These are phyloP conservation scores for Hymenochaete sp. DNA, from an alignment of 1,284 basidiomycete genomes.

Conservation along the genomic window DNA sequence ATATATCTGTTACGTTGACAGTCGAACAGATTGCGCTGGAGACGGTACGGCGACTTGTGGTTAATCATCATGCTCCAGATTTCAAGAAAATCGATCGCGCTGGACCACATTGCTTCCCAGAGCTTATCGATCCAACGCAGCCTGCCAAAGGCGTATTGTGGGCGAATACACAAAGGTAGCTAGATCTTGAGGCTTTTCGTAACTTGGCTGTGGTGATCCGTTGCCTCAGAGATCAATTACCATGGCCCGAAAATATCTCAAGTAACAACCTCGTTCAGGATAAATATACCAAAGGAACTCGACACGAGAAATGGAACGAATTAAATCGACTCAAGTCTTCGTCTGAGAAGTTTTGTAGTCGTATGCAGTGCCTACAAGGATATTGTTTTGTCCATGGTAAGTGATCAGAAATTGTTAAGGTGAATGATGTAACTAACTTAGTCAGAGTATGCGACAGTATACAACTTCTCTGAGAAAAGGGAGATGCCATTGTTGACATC, in stretches of 20 bases:
- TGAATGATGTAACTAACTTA: background rate
- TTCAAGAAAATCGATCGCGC: slow-evolving; percentile 1
- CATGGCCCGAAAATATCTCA: background rate
- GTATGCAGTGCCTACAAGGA: slow-evolving; percentile 5
- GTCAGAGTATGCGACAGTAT: background rate
- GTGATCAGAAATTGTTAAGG: background rate
- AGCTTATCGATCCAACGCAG: background rate
- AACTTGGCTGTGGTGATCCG: background rate
- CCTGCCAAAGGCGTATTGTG: slow-evolving; percentile 7
- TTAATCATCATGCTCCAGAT: background rate
- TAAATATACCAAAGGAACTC: background rate
- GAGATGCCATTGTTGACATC: background rate
- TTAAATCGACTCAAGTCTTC: background rate
- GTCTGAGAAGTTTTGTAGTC: slow-evolving; percentile 1
- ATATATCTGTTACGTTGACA: too few relatives aligned
- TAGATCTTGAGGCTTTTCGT: background rate
- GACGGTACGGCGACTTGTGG: slow-evolving; percentile 4
- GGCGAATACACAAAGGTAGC: slow-evolving; percentile 5
- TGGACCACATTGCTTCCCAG: background rate
- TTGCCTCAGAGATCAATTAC: background rate
- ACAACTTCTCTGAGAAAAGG: background rate
- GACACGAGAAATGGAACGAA: background rate
- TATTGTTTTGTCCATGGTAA: slow-evolving; percentile 5
- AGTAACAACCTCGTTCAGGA: background rate
- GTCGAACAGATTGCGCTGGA: slow-evolving; percentile 9